phyloP scores from a whole-genome alignment of 2,329 filamentous ascomycete genomes.

The Fusarium liriodendri region DNA sequence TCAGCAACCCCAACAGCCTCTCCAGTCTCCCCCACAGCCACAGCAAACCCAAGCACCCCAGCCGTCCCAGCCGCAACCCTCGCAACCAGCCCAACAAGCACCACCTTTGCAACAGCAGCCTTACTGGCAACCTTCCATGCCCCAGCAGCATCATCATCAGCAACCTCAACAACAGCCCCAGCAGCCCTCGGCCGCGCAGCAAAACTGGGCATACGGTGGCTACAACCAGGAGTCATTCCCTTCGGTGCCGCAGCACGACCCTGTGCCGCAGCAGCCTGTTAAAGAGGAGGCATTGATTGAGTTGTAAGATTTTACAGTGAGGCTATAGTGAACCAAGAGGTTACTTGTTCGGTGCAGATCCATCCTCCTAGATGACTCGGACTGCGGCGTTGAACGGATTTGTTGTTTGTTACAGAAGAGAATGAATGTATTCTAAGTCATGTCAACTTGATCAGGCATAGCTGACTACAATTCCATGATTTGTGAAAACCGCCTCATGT shows the following conservation, averaged over 20 bases:
- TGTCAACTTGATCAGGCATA: neutral
- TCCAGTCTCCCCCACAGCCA: slow-evolving; percentile 36
- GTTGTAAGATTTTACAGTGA: slow-evolving; percentile 58
- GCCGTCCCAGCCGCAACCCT: slow-evolving; percentile 43
- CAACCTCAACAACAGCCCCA: slow-evolving; percentile 40
- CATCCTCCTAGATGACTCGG: slow-evolving; percentile 1
- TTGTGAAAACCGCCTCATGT: slow-evolving; percentile 9
- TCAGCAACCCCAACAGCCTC: slow-evolving; percentile 47
- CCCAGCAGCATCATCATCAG: slow-evolving; percentile 39
- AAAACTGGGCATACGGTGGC: slow-evolving; percentile 58
- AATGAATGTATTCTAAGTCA: slow-evolving; percentile 16
- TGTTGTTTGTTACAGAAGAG: slow-evolving; percentile 12
- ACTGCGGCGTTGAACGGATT: slow-evolving; percentile 27
- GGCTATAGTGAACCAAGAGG: neutral
- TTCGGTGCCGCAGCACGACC: slow-evolving; percentile 62
- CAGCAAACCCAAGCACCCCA: slow-evolving; percentile 49
- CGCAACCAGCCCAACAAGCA: slow-evolving; percentile 47
- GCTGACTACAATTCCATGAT: slow-evolving; percentile 11
- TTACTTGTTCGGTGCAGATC: neutral
- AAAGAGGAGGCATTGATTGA: slow-evolving; percentile 86
- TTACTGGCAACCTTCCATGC: slow-evolving; percentile 52
- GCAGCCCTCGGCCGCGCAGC: slow-evolving; percentile 49
- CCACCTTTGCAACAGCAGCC: slow-evolving; percentile 48
- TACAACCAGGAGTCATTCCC: slow-evolving; percentile 74
- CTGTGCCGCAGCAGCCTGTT: slow-evolving; percentile 55